Base-by-base conservation (phyloP, 108 stramenopile genomes). In the Parietichytrium sp. region DNA sequence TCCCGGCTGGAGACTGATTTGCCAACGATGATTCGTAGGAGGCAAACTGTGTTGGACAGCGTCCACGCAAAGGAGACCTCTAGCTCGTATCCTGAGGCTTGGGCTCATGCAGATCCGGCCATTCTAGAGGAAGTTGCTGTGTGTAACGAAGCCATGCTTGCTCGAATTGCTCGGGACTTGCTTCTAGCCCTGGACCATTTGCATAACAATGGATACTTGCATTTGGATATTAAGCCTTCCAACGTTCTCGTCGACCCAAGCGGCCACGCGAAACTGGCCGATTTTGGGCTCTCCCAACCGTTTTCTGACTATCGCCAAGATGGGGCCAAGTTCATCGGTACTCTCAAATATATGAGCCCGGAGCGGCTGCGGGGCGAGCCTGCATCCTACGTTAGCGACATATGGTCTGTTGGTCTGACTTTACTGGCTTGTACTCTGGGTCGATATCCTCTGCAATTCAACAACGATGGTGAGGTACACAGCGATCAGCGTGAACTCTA, bases 331-430 rank as follows among this genome's bases (percentile, higher is more conserved):
- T 33, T 72, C 16, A 42, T 42, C 10, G 61, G 61, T 38, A 72
- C 61, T 16, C 61, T 72, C 42, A 72, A 45, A 42, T 72, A 72
- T 42, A 72, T 72, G 61, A 72, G 61, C 33, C 61, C 61, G 15
- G 61, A 72, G 33, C 61, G 61, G 15, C 33, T 72, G 38, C 61
- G 61, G 38, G 61, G 61, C 42, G 61, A 8, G 33, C 61, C 20
- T 38, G 61, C 61, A 6, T 72, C 61, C n/a, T 42, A 72, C 42
- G 61, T 42, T 6, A 72, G 61, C 20, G 61, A 72, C 42, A 72
- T 72, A 45, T 72, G 61, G 61, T 33, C 61, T n/a, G 36, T 72
- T 45, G 61, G 61, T 42, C 36, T 72, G 36, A 72, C 61, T n/a
- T 25, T 72, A 6, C 25, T 72, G 42, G 29, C 61, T 10, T 42